Conservation (phyloP, 2,329 filamentous ascomycete species). For the Intubia oerlemansii region DNA sequence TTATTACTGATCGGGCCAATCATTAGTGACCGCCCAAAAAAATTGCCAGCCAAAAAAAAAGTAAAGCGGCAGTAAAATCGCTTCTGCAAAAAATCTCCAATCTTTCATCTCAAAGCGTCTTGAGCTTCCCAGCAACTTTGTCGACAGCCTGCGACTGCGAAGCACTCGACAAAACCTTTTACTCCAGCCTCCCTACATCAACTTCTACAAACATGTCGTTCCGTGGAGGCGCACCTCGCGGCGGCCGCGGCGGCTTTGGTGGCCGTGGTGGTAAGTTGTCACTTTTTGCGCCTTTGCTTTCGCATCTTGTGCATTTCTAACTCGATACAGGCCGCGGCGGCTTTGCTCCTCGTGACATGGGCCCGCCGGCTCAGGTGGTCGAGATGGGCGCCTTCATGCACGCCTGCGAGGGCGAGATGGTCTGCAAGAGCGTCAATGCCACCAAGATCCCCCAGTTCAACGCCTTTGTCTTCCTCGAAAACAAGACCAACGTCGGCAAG, state of each 20-base stretch:
- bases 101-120: too few relatives aligned
- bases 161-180: too few relatives aligned
- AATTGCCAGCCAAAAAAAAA: too few relatives aligned
- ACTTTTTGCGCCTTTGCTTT: neutral
- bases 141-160: too few relatives aligned
- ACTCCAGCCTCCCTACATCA: too few relatives aligned
- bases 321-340: slow-evolving; percentile 27
- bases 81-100: too few relatives aligned
- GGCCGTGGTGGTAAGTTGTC: slow-evolving; percentile 24
- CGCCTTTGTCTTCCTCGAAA: slow-evolving; percentile 95
- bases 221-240: slow-evolving; percentile 25
- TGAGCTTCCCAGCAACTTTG: too few relatives aligned
- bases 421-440: slow-evolving; percentile 77
- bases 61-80: too few relatives aligned
- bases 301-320: neutral
- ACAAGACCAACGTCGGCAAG: slow-evolving; percentile 90
- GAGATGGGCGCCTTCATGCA: slow-evolving; percentile 94
- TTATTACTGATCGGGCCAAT: too few relatives aligned
- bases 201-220: slow-evolving; percentile 47
- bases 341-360: slow-evolving; percentile 35
- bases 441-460: slow-evolving; percentile 97
- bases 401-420: slow-evolving; percentile 91
- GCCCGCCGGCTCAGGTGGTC: slow-evolving; percentile 38
- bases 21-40: too few relatives aligned
- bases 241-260: slow-evolving; percentile 24